These are phyloP conservation scores for Rosellinia necatrix DNA, from an alignment of 2,329 filamentous ascomycete species.

Conservation along the genomic window DNA sequence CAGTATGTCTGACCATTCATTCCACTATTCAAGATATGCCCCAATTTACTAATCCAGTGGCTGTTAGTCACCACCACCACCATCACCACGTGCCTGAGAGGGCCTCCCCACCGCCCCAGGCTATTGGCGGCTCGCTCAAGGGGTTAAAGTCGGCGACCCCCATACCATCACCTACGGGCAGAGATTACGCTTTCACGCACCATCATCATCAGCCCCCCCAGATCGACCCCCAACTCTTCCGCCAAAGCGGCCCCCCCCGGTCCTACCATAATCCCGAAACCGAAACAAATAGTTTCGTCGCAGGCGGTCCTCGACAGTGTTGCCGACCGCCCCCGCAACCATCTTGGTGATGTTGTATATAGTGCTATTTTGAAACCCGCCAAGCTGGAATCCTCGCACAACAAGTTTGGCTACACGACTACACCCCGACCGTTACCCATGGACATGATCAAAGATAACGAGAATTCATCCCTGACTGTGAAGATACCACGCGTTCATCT, in stretches of 20 bases:
- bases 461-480: constrained; percentile 89
- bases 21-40: constrained; percentile 3
- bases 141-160: constrained; percentile 52
- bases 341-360: constrained; percentile 86
- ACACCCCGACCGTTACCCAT: constrained; percentile 75
- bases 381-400: constrained; percentile 50
- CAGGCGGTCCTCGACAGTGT: constrained; percentile 74
- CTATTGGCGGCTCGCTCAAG: constrained; percentile 53
- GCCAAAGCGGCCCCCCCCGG: constrained; percentile 41
- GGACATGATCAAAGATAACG: constrained; percentile 71
- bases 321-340: constrained; percentile 70
- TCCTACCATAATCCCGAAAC: constrained; percentile 56
- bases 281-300: constrained; percentile 69
- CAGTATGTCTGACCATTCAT: constrained; percentile 54
- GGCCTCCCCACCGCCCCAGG: constrained; percentile 48
- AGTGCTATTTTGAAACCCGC: constrained; percentile 65
- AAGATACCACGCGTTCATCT: constrained; percentile 84
- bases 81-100: constrained; percentile 62
- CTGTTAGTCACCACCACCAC: constrained; percentile 40
- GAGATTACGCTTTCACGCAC: constrained; percentile 48
- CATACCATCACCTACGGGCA: constrained; percentile 51
- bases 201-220: constrained; percentile 56
- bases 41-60: constrained; percentile 34
- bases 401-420: constrained; percentile 52
- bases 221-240: constrained; percentile 43